Base-by-base conservation (phyloP, 1,139 yeast genomes). In the Geotrichum klebahnii region DNA sequence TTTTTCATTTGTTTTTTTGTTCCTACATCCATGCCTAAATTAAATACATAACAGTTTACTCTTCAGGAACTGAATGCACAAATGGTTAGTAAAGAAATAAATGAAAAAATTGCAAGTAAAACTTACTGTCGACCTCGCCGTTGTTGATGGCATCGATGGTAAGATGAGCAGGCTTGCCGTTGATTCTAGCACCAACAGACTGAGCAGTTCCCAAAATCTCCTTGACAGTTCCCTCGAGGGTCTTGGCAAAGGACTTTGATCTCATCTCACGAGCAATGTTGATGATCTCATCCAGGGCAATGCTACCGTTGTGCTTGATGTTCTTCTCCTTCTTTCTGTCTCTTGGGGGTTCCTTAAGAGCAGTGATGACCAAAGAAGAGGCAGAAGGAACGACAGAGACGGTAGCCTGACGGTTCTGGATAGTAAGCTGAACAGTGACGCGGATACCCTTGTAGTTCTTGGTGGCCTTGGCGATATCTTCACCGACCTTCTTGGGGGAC, bases 241-340 rank as follows among this genome's bases (percentile, higher is more conserved):
- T 87, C 85, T 90, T 92, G 80, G 98, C 97, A 76, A 92, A 89
- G 61, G 97, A 90, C 81, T 92, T 92, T 74, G 84, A 87, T 76
- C 80, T 84, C 97, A 92, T 92, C 74, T 83, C 84, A 80, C 97
- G 92, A 69, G 98, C 98, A 73, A 92, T 87, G 75, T 89, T 96
- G 75, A 80, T 82, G 77, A 92, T 86, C 79, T 92, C 97, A 69
- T 90, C 96, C 71, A 92, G 82, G 69, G 96, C 88, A 72, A 92
- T 83, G 90, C 89, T 92, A 80, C 99, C 99, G 74, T 84, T 84
- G 88, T 92, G 99, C 83, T 90, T 90, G 76, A 94, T 89, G 81
- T 94, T 90, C 94, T 92, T 92, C 75, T 92, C 98, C 95, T 92
- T 92, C 95, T 92, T 92, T 82, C 97, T 85, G 84, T 92, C 99